phyloP scores from a whole-genome alignment of 306 rosid genomes.

The Heteromeles arbutifolia region DNA sequence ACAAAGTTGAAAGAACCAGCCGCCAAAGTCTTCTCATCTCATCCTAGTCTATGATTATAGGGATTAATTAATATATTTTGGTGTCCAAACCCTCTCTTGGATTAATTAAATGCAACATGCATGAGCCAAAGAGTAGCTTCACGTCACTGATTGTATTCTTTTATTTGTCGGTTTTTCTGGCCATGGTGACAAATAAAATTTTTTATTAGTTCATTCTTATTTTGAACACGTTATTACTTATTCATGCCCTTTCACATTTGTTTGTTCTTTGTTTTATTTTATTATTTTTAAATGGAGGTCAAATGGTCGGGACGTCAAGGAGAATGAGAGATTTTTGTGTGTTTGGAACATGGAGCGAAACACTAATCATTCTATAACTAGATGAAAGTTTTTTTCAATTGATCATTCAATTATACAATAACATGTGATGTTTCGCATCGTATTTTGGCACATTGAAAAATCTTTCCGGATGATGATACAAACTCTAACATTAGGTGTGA shows the following conservation, averaged over 20 bases:
- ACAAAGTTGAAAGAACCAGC: too few relatives aligned
- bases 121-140: background rate
- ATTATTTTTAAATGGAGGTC: background rate
- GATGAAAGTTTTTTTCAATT: too few relatives aligned
- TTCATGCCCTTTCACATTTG: background rate
- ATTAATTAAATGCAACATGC: background rate
- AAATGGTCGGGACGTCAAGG: background rate
- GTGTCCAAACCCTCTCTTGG: background rate
- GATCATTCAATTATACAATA: too few relatives aligned
- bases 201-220: background rate
- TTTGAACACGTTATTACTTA: background rate
- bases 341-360: fast-evolving
- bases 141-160: background rate
- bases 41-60: too few relatives aligned
- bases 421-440: too few relatives aligned
- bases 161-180: background rate
- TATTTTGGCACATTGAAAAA: too few relatives aligned
- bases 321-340: background rate
- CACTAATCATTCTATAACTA: too few relatives aligned
- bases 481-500: background rate
- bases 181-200: background rate
- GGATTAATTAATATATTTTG: too few relatives aligned
- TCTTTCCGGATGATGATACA: background rate
- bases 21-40: too few relatives aligned
- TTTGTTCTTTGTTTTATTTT: too few relatives aligned